Evolutionary conservation across 2,329 filamentous ascomycete species (phyloP).

Genomic region (Ramichloridium luteum): DNA sequence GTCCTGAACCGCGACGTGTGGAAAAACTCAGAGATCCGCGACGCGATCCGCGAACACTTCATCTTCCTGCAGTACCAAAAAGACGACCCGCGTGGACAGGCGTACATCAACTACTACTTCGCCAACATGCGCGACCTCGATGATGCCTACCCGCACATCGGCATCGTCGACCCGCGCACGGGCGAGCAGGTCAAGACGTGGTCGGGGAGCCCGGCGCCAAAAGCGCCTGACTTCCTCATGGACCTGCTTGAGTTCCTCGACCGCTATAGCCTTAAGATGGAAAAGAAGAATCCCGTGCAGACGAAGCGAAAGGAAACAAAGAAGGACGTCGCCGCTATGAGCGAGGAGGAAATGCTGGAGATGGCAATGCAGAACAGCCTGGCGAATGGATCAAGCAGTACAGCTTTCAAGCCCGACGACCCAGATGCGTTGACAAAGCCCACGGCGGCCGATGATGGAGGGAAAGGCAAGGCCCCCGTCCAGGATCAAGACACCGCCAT

Average conservation of each 20-base stretch:
- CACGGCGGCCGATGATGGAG: constrained; percentile 27
- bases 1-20: constrained; percentile 88
- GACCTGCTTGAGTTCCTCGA: constrained; percentile 95
- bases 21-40: constrained; percentile 70
- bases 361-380: constrained; percentile 86
- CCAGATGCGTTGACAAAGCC: constrained; percentile 75
- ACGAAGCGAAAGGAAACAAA: constrained; percentile 54
- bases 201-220: constrained; percentile 72
- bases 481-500: constrained; percentile 17
- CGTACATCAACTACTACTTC: constrained; percentile 89
- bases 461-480: constrained; percentile 43
- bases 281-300: constrained; percentile 87
- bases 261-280: constrained; percentile 76
- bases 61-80: constrained; percentile 92
- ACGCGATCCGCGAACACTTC: constrained; percentile 83
- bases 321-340: constrained; percentile 77
- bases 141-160: constrained; percentile 91
- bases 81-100: constrained; percentile 61
- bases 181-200: constrained; percentile 96
- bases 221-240: constrained; percentile 68
- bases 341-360: constrained; percentile 93
- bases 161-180: constrained; percentile 87
- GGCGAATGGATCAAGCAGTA: constrained; percentile 38
- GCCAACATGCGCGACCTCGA: constrained; percentile 56
- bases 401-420: constrained; percentile 51